These are phyloP conservation scores for Schizophyllum amplum DNA, from an alignment of 1,284 basidiomycete species.

Conservation along the genomic window DNA sequence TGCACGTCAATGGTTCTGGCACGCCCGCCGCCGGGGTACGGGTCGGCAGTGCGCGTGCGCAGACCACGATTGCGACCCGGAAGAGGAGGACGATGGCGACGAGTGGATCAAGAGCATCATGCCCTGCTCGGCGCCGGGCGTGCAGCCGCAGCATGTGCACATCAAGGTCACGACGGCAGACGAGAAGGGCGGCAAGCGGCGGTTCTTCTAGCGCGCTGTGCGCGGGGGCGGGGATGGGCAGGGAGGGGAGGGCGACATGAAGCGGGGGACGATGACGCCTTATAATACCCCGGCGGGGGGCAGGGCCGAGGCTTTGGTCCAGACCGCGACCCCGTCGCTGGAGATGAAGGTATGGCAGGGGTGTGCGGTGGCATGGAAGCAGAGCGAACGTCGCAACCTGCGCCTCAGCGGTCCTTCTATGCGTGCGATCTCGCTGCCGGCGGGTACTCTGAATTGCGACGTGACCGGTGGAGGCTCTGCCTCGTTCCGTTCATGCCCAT, in stretches of 20 bases:
- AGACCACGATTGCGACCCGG: slow-evolving; percentile 55
- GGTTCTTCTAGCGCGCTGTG: slow-evolving; percentile 47
- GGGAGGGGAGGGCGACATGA: not conserved
- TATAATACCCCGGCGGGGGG: too few species aligned
- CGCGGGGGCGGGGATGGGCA: not conserved
- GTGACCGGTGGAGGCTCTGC: not conserved
- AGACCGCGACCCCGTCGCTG: not conserved
- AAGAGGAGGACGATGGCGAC: slow-evolving; percentile 69
- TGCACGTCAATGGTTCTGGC: slow-evolving; percentile 16
- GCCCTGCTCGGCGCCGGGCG: slow-evolving; percentile 54
- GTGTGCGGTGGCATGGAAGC: not conserved
- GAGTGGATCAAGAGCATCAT: slow-evolving; percentile 71
- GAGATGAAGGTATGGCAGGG: too few species aligned
- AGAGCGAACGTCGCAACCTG: not conserved
- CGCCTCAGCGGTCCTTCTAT: not conserved
- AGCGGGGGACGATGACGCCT: too few species aligned
- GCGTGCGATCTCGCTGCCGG: not conserved
- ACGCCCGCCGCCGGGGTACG: slow-evolving; percentile 20
- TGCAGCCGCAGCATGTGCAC: slow-evolving; percentile 50
- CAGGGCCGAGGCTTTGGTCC: not conserved
- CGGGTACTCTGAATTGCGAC: not conserved
- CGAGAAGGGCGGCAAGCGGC: slow-evolving; percentile 60
- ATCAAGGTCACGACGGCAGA: slow-evolving; percentile 66
- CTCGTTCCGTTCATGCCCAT: not conserved
- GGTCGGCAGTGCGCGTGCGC: slow-evolving; percentile 36